phyloP scores from a whole-genome alignment of 148 eudicot species.

The Amaranthus palmeri region DNA sequence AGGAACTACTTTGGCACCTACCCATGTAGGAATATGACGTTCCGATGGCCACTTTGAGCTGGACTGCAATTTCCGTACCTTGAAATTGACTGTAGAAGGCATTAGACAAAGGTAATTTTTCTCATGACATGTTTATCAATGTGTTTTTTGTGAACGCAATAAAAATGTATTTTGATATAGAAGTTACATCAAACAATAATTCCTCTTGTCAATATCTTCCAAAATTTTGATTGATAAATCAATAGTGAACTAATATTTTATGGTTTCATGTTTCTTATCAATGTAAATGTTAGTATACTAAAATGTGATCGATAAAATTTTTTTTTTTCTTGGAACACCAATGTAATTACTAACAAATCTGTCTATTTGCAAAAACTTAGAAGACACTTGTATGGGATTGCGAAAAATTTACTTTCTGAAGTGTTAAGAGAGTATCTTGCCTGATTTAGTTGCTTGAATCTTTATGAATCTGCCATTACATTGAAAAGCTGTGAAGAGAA shows the following conservation, averaged over 20 bases:
- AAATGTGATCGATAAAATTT: neutral
- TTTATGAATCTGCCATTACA: constrained; percentile 11
- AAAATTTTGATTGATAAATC: no score
- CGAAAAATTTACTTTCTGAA: no score
- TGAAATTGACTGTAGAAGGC: constrained; percentile 32
- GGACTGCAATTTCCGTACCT: constrained; percentile 22
- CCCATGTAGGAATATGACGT: constrained; percentile 24
- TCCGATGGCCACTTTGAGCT: constrained; percentile 21
- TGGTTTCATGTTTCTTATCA: no score
- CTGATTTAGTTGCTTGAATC: constrained; percentile 43
- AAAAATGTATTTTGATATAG: neutral
- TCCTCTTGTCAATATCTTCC: neutral
- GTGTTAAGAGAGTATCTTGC: constrained; percentile 19
- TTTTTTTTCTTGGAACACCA: no score
- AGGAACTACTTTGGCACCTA: constrained; percentile 21
- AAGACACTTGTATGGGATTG: no score
- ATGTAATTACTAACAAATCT: no score
- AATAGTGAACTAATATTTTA: no score
- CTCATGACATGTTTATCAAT: constrained; percentile 1
- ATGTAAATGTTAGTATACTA: no score
- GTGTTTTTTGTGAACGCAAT: neutral
- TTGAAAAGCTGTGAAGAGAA: constrained; percentile 30
- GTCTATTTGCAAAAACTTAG: no score
- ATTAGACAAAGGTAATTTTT: constrained; percentile 12
- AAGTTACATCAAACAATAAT: neutral